A percentile compares a stretch with the other conserved stretches of the same genome.
Conservation (phyloP, 345 rosid genomes). For the Rubroshorea leprosula region DNA sequence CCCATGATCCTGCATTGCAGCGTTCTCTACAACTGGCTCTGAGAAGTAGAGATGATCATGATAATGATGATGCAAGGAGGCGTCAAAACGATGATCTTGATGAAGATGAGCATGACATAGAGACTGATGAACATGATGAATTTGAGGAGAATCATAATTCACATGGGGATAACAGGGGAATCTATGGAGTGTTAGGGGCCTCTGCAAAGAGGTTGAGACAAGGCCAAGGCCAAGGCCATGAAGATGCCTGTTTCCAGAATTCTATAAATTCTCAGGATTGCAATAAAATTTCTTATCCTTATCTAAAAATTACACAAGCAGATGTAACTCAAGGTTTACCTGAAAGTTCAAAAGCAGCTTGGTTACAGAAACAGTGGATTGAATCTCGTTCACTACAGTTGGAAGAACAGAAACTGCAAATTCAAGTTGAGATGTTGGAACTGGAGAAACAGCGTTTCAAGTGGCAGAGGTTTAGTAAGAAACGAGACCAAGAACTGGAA, state of each 20-base stretch:
- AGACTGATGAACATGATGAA: slow-evolving; percentile 68
- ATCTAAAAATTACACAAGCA: slow-evolving; percentile 33
- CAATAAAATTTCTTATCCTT: slow-evolving; percentile 32
- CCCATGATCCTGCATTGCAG: slow-evolving; percentile 82
- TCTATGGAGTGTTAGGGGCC: slow-evolving; percentile 34
- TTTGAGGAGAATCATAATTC: slow-evolving; percentile 46
- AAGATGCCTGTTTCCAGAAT: slow-evolving; percentile 41
- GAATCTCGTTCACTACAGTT: slow-evolving; percentile 62
- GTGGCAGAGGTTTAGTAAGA: slow-evolving; percentile 80
- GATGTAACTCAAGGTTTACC: slow-evolving; percentile 45
- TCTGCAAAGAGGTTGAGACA: slow-evolving; percentile 60
- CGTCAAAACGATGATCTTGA: slow-evolving; percentile 59
- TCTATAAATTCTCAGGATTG: slow-evolving; percentile 34
- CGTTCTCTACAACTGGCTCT: slow-evolving; percentile 70
- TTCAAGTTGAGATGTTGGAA: slow-evolving; percentile 70
- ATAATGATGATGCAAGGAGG: slow-evolving; percentile 50
- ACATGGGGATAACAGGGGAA: slow-evolving; percentile 39
- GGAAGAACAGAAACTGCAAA: slow-evolving; percentile 78
- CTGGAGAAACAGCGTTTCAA: slow-evolving; percentile 76
- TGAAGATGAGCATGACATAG: slow-evolving; percentile 73
- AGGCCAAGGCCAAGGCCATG: slow-evolving; percentile 39
- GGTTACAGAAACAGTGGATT: slow-evolving; percentile 58
- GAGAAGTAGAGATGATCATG: slow-evolving; percentile 68
- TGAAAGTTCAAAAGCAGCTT: slow-evolving; percentile 43
- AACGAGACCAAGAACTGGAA: slow-evolving; percentile 70